Conservation (phyloP, 768 basidiomycete species). For the Russula dissimulans region DNA sequence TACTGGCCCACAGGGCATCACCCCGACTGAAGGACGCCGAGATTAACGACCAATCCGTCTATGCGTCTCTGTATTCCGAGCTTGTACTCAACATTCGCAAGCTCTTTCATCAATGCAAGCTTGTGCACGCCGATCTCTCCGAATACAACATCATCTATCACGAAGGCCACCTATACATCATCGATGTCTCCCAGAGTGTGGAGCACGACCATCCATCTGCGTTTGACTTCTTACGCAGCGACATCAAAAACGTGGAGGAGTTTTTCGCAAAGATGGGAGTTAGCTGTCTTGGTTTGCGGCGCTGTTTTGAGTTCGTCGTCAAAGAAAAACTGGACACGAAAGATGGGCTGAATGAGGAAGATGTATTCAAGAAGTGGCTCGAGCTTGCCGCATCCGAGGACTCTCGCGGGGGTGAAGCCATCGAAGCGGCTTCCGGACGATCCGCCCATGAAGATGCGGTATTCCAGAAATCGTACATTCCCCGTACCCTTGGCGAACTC, state of each 20-base stretch:
- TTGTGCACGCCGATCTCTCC: constrained; percentile 96
- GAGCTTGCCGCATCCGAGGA: constrained; percentile 27
- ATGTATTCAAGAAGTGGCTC: constrained; percentile 40
- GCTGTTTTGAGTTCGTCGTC: constrained; percentile 86
- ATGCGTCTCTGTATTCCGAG: constrained; percentile 62
- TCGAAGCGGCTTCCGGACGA: constrained; percentile 13
- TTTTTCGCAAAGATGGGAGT: constrained; percentile 79
- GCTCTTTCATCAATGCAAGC: constrained; percentile 84
- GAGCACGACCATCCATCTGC: constrained; percentile 97
- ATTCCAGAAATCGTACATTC: constrained; percentile 88
- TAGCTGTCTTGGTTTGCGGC: constrained; percentile 63
- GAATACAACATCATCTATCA: constrained; percentile 97
- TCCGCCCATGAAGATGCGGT: constrained; percentile 73
- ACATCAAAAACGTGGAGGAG: constrained; percentile 88
- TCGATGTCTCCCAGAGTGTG: constrained; percentile 98
- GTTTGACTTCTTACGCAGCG: constrained; percentile 90
- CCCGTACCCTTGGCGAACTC: constrained; percentile 84
- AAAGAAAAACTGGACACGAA: constrained; percentile 35
- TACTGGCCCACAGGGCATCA: constrained; percentile 54
- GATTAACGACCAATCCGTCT: constrained; percentile 38
- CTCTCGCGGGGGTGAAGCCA: constrained; percentile 14
- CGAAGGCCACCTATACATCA: constrained; percentile 74
- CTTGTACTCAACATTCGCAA: constrained; percentile 69
- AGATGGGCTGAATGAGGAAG: constrained; percentile 13
- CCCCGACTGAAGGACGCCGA: constrained; percentile 88